Percentiles rank a stretch among this genome's conserved stretches.
phyloP scores from a whole-genome alignment of 1,139 yeast genomes.

The Geotrichum siamense region DNA sequence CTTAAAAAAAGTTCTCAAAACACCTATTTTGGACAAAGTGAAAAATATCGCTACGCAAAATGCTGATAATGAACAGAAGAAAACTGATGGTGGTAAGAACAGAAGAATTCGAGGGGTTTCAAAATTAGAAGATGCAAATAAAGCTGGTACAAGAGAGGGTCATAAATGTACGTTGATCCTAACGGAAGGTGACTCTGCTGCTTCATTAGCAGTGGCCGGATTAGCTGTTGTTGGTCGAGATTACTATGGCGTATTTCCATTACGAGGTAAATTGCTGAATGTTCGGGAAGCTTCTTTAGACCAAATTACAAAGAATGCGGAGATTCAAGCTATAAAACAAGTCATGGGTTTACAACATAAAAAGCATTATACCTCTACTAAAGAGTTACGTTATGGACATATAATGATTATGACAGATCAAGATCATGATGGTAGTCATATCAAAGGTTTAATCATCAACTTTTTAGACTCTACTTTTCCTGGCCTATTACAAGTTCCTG shows the following conservation, averaged over 20 bases:
- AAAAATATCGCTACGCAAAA: slow-evolving; percentile 77
- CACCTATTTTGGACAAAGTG: slow-evolving; percentile 77
- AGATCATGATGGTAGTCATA: slow-evolving; percentile 99
- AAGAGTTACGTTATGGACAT: slow-evolving; percentile 85
- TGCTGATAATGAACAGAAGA: slow-evolving; percentile 80
- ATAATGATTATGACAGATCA: slow-evolving; percentile 99
- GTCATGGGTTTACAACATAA: slow-evolving; percentile 95
- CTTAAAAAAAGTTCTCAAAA: slow-evolving; percentile 61
- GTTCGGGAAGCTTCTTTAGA: slow-evolving; percentile 96
- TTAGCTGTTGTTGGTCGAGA: slow-evolving; percentile 94
- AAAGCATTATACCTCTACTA: slow-evolving; percentile 67
- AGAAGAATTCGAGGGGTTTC: slow-evolving; percentile 86
- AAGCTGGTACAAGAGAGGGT: slow-evolving; percentile 92
- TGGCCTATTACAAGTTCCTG: slow-evolving; percentile 83
- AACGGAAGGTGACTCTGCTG: slow-evolving; percentile 98
- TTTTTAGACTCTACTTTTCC: slow-evolving; percentile 93
- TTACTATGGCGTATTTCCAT: slow-evolving; percentile 90
- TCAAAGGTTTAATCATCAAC: slow-evolving; percentile 90
- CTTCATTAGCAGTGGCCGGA: slow-evolving; percentile 89
- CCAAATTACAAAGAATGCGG: slow-evolving; percentile 85
- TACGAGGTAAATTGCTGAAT: slow-evolving; percentile 88
- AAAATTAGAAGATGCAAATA: slow-evolving; percentile 91
- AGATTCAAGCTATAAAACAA: slow-evolving; percentile 90
- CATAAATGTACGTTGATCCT: slow-evolving; percentile 84
- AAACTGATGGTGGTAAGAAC: slow-evolving; percentile 89